phyloP scores from a whole-genome alignment of 176 grass and related monocot genomes.

The Paspalum vaginatum region DNA sequence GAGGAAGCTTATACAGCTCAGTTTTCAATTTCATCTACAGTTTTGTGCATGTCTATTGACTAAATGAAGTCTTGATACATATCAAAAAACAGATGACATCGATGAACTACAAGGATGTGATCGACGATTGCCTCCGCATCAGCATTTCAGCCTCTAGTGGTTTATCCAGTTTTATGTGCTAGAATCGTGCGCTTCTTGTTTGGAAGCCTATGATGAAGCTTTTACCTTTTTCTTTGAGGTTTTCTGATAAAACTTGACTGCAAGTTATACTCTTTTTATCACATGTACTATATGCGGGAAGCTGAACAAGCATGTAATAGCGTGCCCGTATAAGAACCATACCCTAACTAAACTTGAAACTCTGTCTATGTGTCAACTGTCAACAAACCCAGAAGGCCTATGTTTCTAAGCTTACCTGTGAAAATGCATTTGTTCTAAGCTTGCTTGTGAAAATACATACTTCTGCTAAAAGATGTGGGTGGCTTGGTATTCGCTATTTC shows the following conservation, averaged over 20 bases:
- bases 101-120: conserved; percentile 37
- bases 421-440: background rate
- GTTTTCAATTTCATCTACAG: conserved; percentile 40
- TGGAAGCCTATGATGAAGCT: conserved; percentile 24
- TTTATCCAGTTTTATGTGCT: conserved; percentile 28
- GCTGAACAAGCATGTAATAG: conserved; percentile 38
- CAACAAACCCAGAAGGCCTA: conserved; percentile 3
- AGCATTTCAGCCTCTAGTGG: conserved; percentile 3
- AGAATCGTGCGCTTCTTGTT: conserved; percentile 36
- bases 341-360: conserved; percentile 36
- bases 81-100: conserved; percentile 31
- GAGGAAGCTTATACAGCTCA: conserved; percentile 34
- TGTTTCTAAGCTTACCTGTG: background rate
- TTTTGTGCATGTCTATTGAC: conserved; percentile 29
- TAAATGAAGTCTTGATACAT: conserved; percentile 28
- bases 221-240: conserved; percentile 23
- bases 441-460: background rate
- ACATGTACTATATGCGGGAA: conserved; percentile 42
- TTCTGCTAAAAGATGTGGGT: background rate
- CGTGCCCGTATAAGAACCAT: conserved; percentile 33
- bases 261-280: conserved; percentile 41
- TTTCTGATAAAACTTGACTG: conserved; percentile 40
- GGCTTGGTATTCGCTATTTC: background rate
- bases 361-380: too few species aligned
- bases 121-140: conserved; percentile 32